Conservation (phyloP, 352 stramenopile genomes). For the Pythium graminicola region DNA sequence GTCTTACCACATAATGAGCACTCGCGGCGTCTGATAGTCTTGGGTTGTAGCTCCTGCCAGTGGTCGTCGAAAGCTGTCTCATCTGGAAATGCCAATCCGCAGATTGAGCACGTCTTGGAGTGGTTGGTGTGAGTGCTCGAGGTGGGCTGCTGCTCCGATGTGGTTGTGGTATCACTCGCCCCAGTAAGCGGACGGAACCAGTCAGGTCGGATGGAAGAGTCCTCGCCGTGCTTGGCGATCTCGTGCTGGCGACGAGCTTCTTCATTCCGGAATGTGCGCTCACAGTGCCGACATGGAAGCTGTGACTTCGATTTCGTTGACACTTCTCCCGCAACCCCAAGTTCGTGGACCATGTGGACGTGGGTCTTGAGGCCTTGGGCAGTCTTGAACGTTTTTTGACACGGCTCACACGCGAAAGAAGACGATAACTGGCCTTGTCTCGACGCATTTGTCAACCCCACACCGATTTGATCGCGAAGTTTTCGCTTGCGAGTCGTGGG, state of each 20-base stretch:
- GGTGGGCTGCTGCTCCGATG: not conserved
- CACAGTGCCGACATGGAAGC: slow-evolving; percentile 39
- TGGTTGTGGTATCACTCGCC: not conserved
- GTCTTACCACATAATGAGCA: slow-evolving; percentile 31
- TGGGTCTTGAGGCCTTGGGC: slow-evolving; percentile 68
- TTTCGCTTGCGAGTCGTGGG: slow-evolving; percentile 9
- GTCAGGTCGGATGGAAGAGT: slow-evolving; percentile 71
- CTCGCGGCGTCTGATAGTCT: slow-evolving; percentile 5
- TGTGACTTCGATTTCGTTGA: not conserved
- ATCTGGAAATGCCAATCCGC: slow-evolving; percentile 19
- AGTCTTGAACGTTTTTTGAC: slow-evolving; percentile 62
- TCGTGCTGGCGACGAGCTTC: slow-evolving; percentile 67
- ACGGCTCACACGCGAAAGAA: slow-evolving; percentile 43
- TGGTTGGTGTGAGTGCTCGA: slow-evolving; percentile 10
- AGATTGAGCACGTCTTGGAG: slow-evolving; percentile 31
- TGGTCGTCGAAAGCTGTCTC: slow-evolving; percentile 18
- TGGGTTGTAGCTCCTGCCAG: slow-evolving; percentile 25
- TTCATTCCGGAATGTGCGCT: slow-evolving; percentile 68
- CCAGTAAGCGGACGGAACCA: slow-evolving; percentile 39
- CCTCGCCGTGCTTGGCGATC: slow-evolving; percentile 75
- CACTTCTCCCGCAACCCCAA: slow-evolving; percentile 26
- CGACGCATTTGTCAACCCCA: not conserved
- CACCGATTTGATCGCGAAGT: not conserved
- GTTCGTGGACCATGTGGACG: slow-evolving; percentile 80
- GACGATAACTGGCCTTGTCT: not conserved